These are phyloP conservation scores for Exophiala lecanii-corni DNA, from an alignment of 2,329 filamentous ascomycete genomes.

Conservation along the genomic window DNA sequence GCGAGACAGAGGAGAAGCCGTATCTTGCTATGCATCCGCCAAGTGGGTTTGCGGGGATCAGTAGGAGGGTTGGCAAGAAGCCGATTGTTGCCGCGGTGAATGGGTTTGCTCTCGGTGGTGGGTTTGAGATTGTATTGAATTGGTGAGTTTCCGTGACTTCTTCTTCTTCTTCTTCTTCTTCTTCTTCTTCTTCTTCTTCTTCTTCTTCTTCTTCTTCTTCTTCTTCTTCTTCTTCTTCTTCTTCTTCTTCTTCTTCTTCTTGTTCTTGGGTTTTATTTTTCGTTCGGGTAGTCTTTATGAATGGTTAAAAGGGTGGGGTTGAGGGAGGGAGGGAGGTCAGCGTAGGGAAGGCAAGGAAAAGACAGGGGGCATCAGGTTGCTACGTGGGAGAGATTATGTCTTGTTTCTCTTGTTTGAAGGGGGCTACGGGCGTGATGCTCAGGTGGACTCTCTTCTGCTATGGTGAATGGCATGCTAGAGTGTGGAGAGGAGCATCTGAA, in stretches of 20 bases:
- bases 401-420: too few relatives aligned
- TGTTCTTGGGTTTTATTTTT: neutral
- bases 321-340: too few relatives aligned
- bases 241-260: neutral
- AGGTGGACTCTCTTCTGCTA: too few relatives aligned
- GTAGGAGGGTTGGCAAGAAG: conserved; percentile 64
- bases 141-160: conserved; percentile 18
- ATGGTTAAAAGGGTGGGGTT: too few relatives aligned
- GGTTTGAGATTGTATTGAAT: conserved; percentile 60
- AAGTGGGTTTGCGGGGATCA: conserved; percentile 38
- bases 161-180: neutral
- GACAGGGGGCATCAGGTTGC: too few relatives aligned
- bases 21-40: conserved; percentile 27
- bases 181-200: neutral
- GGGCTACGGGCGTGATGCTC: too few relatives aligned
- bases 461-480: too few relatives aligned
- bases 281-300: too few relatives aligned
- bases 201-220: neutral
- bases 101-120: conserved; percentile 69
- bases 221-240: neutral
- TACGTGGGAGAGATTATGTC: too few relatives aligned
- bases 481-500: too few relatives aligned
- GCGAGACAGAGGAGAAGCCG: conserved; percentile 28
- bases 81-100: conserved; percentile 74
- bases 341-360: too few relatives aligned